Evolutionary conservation across 306 rosid genomes (phyloP).

Genomic region (Astragalus glycyphyllos): DNA sequence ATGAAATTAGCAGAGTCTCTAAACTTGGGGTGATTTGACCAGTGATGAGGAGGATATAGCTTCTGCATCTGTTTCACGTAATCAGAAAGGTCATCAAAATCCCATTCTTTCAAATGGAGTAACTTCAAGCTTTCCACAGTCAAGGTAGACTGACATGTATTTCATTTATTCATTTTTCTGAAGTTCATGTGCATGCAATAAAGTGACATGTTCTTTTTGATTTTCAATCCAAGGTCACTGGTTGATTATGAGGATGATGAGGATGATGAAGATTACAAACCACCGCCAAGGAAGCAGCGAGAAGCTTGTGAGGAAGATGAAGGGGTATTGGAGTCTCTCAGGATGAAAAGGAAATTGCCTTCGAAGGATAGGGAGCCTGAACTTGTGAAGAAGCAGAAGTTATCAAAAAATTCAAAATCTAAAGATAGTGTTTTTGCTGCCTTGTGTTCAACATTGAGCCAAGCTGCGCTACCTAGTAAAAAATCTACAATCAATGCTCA

Average conservation of each 20-base stretch:
- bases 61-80: conserved; percentile 66
- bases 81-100: conserved; percentile 57
- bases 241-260: conserved; percentile 97
- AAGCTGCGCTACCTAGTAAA: conserved; percentile 70
- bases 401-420: conserved; percentile 61
- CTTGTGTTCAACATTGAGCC: conserved; percentile 80
- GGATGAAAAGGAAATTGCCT: conserved; percentile 73
- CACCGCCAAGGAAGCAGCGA: conserved; percentile 82
- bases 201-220: conserved; percentile 25
- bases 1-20: conserved; percentile 34
- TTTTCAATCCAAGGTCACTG: conserved; percentile 70
- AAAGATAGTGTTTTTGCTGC: conserved; percentile 80
- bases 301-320: conserved; percentile 77
- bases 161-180: conserved; percentile 3
- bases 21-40: conserved; percentile 37
- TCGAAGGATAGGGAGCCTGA: conserved; percentile 71
- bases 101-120: conserved; percentile 77
- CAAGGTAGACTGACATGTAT: conserved; percentile 54
- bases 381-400: conserved; percentile 70
- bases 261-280: conserved; percentile 89
- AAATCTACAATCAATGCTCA: conserved; percentile 54
- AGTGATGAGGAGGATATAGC: conserved; percentile 95
- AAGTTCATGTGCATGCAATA: neutral
- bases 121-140: conserved; percentile 58
- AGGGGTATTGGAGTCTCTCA: conserved; percentile 71